Evolutionary conservation across 257 asterid genomes (phyloP), one percentile per base, ranked within the genome.

Genomic region (Fraxinus anomala): DNA sequence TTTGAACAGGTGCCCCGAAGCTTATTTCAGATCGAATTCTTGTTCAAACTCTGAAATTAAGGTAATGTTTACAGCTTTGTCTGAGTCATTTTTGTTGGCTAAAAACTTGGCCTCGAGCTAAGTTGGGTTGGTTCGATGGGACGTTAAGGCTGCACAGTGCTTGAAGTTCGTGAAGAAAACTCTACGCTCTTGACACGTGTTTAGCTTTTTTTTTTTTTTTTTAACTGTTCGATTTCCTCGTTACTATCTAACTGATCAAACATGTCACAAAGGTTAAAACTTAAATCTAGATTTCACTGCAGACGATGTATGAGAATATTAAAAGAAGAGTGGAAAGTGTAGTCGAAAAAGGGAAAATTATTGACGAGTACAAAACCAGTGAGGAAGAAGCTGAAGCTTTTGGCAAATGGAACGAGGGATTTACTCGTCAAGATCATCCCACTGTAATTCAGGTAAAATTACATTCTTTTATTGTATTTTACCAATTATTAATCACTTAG

Each of bases 301-400:
- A 88, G 94, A 76, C 77, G 80, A 74, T 84, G 90, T 89, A 88
- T 31, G 87, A 83, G 66, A 81, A 77, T 74, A 89, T 89, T 90
- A 89, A 87, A 54, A 76, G 49, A 69, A 89, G 78, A 81, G 73
- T 87, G 17, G 88, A 86, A 9, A 78, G 61, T 72, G 81, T 56
- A 4, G 85, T 88, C 56, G 90, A 83, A 67, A 83, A 76, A 21
- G 87, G 90, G 4, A 73, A 74, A 71, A 54, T 86, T 39, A 37
- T 78, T 6, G 90, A 89, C 0, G 89, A 87, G 66, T 81, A 72
- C 42, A 86, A 85, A 8, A 74, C 77, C 54, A 80, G 70, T 56
- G 86, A 83, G 14, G 81, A 83, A 68, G 88, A 84, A 14, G 66
- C 72, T 56, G 79, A 68, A 36, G 24, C 86, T 30, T 83, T 88